Percentiles rank a stretch among this genome's conserved stretches.
phyloP scores from a whole-genome alignment of 2,329 filamentous ascomycete genomes.

The Hypoxylon sp. region DNA sequence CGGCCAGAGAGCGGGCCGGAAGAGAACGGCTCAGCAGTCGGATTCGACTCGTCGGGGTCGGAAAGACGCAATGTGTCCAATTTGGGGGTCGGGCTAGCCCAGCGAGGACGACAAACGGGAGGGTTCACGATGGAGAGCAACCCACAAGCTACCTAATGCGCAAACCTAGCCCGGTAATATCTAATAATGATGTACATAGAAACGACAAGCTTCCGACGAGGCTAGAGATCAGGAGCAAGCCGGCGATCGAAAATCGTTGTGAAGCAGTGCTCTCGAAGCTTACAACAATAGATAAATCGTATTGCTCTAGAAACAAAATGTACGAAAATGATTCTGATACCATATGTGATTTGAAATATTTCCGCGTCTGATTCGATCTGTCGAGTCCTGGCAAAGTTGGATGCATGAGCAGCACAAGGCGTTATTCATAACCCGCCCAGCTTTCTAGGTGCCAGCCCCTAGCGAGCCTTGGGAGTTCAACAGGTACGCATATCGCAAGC shows the following conservation, averaged over 20 bases:
- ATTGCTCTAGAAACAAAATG: constrained; percentile 49
- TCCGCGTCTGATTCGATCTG: constrained; percentile 13
- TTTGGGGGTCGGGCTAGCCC: constrained; percentile 56
- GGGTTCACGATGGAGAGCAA: constrained; percentile 46
- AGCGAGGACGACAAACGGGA: constrained; percentile 48
- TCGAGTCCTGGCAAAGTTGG: constrained; percentile 1
- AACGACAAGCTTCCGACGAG: constrained; percentile 44
- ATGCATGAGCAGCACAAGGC: neutral
- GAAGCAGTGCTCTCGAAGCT: constrained; percentile 49
- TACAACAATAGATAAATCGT: constrained; percentile 53
- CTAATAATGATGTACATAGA: constrained; percentile 58
- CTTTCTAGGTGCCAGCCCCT: neutral
- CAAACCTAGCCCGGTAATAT: constrained; percentile 60
- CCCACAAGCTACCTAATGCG: constrained; percentile 49
- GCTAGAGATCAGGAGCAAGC: constrained; percentile 35
- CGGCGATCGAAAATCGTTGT: constrained; percentile 46
- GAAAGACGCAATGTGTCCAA: constrained; percentile 49
- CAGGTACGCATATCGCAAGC: neutral
- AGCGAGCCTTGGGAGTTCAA: neutral
- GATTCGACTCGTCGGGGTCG: constrained; percentile 41
- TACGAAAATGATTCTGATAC: constrained; percentile 6
- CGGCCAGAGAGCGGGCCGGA: constrained; percentile 48
- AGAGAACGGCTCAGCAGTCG: constrained; percentile 30
- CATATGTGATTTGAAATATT: constrained; percentile 25
- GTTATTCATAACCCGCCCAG: neutral